Evolutionary conservation across 1,284 basidiomycete genomes (phyloP), one percentile per base, ranked within the genome.

Genomic region (Ganoderma sinense): DNA sequence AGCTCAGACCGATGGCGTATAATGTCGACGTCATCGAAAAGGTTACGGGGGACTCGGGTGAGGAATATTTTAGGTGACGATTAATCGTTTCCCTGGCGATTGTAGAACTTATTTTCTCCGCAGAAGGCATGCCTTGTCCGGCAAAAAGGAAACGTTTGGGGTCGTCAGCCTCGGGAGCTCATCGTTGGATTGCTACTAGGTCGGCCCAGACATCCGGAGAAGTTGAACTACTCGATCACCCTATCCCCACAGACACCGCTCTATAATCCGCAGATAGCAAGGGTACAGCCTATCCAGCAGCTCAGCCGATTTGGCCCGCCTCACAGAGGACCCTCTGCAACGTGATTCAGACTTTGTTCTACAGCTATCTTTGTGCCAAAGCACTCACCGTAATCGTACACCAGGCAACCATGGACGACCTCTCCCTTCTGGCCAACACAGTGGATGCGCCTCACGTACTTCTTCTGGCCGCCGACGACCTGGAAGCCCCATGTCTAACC

Each of bases 401-500:
- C 82, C 45, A 92, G 74, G 56, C 82, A 84, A 23, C 80, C 81
- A 70, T 86, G 80, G 66, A 91, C 85, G 45, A 87, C 85, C 73
- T 89, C 83, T 20, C 80, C 85, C 39, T 82, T 73, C 2, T 89
- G 84, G 6, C 88, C 88, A 14, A 84, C 88, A 77, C 91, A 91
- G 69, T 87, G 82, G 69, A 91, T 78, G 71, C 86, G 87, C 67
- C 91, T 82, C 16, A 82, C 80, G 74, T 92, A 87, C 68, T 88
- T 82, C 73, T 89, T 85, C 74, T 87, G 87, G 18, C 82, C 86
- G n/a, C 88, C 78, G 66, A 90, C 78, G 7, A 86, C 79, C 73
- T 90, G 84, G 29, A 92, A 85, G 31, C 91, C 91, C 91, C 91
- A 92, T 16, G 85, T 83, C 90, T 92, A n/a, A 11, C 5, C 29